phyloP scores from a whole-genome alignment of 163 green algal genomes.

The Botryococcus braunii region DNA sequence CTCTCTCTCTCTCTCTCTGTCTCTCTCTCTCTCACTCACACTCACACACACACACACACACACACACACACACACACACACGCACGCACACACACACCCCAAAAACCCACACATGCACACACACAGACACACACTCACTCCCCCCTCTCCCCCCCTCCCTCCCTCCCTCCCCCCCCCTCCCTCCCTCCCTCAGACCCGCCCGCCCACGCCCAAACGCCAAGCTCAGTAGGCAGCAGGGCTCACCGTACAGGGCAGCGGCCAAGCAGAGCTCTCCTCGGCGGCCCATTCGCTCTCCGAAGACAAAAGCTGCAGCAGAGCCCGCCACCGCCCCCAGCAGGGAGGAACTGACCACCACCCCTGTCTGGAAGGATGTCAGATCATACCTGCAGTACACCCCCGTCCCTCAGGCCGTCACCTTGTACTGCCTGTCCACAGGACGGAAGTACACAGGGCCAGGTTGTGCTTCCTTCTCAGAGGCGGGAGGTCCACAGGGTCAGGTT shows the following conservation, averaged over 20 bases:
- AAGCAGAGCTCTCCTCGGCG: slow-evolving; percentile 65
- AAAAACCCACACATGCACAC: too few species aligned
- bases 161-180: not conserved
- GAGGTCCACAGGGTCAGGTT: too few species aligned
- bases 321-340: slow-evolving; percentile 58
- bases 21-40: too few species aligned
- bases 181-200: not conserved
- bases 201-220: slow-evolving; percentile 30
- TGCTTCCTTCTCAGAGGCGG: too few species aligned
- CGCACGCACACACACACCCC: too few species aligned
- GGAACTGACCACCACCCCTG: slow-evolving; percentile 48
- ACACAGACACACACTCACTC: not conserved
- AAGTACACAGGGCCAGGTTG: too few species aligned
- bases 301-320: slow-evolving; percentile 39
- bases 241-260: slow-evolving; percentile 60
- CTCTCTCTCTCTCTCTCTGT: too few species aligned
- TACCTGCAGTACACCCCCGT: slow-evolving; percentile 25
- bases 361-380: slow-evolving; percentile 32
- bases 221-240: slow-evolving; percentile 16
- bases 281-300: slow-evolving; percentile 57
- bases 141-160: too few species aligned
- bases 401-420: too few species aligned
- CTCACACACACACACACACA: too few species aligned
- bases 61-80: too few species aligned
- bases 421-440: too few species aligned